Base-by-base conservation (phyloP, 163 green algal species). In the Picocystis sp. region DNA sequence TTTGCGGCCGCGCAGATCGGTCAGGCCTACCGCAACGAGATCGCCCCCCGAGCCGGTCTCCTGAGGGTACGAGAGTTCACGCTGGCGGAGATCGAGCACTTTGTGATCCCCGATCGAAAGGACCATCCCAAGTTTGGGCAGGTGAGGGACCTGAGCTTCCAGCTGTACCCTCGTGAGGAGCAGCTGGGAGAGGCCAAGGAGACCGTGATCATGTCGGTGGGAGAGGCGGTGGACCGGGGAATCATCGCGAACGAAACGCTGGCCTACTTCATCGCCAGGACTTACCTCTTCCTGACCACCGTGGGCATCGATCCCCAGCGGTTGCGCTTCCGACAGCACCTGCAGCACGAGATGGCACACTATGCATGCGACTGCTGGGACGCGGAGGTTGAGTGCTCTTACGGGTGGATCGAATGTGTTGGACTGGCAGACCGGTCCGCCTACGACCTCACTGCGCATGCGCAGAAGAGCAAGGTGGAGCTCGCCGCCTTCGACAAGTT, bases 201-300 rank as follows among this genome's bases (percentile, higher is more conserved):
- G 60, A 61, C 89, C 0, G 45, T 87, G 60, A 50, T 60, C 22
- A 86, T 90, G 61, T 55, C 53, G 6, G 72, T 97, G 45, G 78
- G 81, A 21, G 77, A 85, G 6, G 89, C 89, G 0, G 70, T 89
- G n/a, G 74, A 10, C 14, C 55, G 77, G 23, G 82, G 86, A 51
- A 89, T 93, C 48, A 89, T 98, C 52, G 85, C 82, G 60, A 98
- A 97, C 70, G 70, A 97, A 73, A 98, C 89, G 17, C 79, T 98
- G 12, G 90, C 72, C 6, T 98, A 98, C 79, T 98, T 97, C 76
- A 97, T 98, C 55, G 90, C 80, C n/a, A 73, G 90, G 58, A 95
- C 86, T 17, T 94, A 86, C 71, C 70, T 92, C 19, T 96, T 97
- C 67, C 81, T 94, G 62, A 59, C 65, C 45, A 60, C 60, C 17